phyloP scores from a whole-genome alignment of 2,329 filamentous ascomycete species.

The Cadophora sp. region DNA sequence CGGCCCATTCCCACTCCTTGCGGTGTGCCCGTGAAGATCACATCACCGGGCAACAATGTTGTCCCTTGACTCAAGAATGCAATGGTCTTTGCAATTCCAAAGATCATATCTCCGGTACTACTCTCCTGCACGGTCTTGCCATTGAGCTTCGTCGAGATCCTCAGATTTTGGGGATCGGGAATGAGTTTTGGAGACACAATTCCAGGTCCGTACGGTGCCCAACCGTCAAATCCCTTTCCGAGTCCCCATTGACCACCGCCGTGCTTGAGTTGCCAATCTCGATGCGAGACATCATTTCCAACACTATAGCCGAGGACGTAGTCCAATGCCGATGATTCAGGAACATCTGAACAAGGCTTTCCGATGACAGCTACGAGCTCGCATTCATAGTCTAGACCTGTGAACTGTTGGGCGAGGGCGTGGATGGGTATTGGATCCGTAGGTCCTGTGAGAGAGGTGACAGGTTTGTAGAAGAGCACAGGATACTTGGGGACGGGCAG shows the following conservation, averaged over 20 bases:
- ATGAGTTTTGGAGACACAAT: slow-evolving; percentile 67
- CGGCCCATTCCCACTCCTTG: slow-evolving; percentile 75
- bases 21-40: slow-evolving; percentile 74
- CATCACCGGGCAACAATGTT: slow-evolving; percentile 67
- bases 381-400: slow-evolving; percentile 80
- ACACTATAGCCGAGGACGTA: slow-evolving; percentile 78
- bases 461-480: slow-evolving; percentile 77
- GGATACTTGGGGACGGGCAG: slow-evolving; percentile 75
- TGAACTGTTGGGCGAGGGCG: slow-evolving; percentile 66
- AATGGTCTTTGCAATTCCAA: slow-evolving; percentile 64
- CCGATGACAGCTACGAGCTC: slow-evolving; percentile 79
- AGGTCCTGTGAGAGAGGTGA: slow-evolving; percentile 69
- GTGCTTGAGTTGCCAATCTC: slow-evolving; percentile 75
- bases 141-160: slow-evolving; percentile 65
- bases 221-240: slow-evolving; percentile 78
- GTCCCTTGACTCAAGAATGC: slow-evolving; percentile 66
- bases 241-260: slow-evolving; percentile 74
- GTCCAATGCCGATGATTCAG: slow-evolving; percentile 69
- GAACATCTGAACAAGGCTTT: slow-evolving; percentile 68
- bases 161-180: slow-evolving; percentile 61
- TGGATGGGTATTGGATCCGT: slow-evolving; percentile 71
- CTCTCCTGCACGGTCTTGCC: slow-evolving; percentile 63
- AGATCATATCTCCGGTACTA: slow-evolving; percentile 68
- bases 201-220: slow-evolving; percentile 76
- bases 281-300: slow-evolving; percentile 81